Conservation (phyloP, 257 asterid genomes). For the Solanum tarijense region DNA sequence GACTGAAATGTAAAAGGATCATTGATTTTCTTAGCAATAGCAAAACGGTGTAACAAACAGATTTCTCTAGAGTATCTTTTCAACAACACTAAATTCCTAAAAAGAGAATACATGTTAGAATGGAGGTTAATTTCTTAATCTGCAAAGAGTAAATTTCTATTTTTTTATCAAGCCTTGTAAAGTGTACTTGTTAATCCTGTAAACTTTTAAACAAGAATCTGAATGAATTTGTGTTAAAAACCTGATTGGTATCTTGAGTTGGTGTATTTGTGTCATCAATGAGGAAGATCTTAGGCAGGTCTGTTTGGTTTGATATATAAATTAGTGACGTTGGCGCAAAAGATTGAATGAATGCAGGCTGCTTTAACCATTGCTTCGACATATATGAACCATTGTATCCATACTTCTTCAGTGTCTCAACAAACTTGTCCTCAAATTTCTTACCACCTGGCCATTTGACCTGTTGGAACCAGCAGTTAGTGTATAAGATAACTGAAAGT, state of each 20-base stretch:
- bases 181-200: background rate
- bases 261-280: constrained; percentile 42
- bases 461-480: constrained; percentile 24
- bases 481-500: background rate
- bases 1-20: constrained; percentile 36
- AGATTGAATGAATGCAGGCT: constrained; percentile 83
- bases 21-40: background rate
- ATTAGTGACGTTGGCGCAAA: constrained; percentile 87
- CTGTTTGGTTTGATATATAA: constrained; percentile 58
- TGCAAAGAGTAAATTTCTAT: background rate
- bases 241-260: constrained; percentile 98
- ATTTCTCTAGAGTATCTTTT: background rate
- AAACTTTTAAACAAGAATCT: background rate
- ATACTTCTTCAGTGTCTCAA: constrained; percentile 58
- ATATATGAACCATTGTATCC: constrained; percentile 81
- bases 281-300: constrained; percentile 73
- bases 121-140: background rate
- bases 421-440: constrained; percentile 81
- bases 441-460: constrained; percentile 84
- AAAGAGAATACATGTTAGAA: background rate
- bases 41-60: background rate
- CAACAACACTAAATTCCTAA: background rate
- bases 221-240: constrained; percentile 1
- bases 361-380: constrained; percentile 80
- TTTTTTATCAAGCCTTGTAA: background rate